Base-by-base conservation (phyloP, 148 eudicot species). In the Polygonum aviculare region DNA sequence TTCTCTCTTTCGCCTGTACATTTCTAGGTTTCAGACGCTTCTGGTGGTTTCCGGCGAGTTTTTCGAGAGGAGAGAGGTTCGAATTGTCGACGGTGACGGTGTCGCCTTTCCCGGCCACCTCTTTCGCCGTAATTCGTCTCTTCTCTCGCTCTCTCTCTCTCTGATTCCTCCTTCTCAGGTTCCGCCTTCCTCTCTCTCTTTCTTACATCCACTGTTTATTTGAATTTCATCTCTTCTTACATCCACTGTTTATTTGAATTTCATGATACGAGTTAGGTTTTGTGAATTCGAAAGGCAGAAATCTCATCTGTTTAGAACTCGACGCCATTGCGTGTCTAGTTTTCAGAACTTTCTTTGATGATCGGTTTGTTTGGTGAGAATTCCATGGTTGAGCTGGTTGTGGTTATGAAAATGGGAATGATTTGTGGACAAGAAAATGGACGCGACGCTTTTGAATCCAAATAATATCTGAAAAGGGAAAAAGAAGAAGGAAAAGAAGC, bases 71-170 rank as follows among this genome's bases (percentile, higher is more conserved):
- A 31, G 78, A 70, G 57, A 78, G 50, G 16, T 49, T 76, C 79
- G 74, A 78, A 74, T 81, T 76, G 72, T 62, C 78, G 18, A 45
- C 18, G 59, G 65, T 72, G 80, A 77, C 76, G 78, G 62, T 54
- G 78, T 33, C 12, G 72, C 45, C 31, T 51, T 51, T 1, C 48
- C 54, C 41, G 49, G 52, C 44, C 80, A 77, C 79, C 77, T 44
- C 67, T 31, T 54, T 36, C 80, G 40, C 55, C 70, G 79, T 77
- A 76, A 78, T 78, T 78, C 80, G 69, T 78, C 69, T 74, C 78
- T 41, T 74, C 79, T 41, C 62, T 62, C 72, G 31, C 31, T 80
- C 80, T 69, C 76, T 54, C 35, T 48, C 48, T 51, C 54, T 21
- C 36, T 21, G 0, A 21, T 5, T 22, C 40, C 3, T 31, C 54